Evolutionary conservation across 768 basidiomycete species (phyloP), one percentile per base, ranked within the genome.

Genomic region (Trametes villosa): DNA sequence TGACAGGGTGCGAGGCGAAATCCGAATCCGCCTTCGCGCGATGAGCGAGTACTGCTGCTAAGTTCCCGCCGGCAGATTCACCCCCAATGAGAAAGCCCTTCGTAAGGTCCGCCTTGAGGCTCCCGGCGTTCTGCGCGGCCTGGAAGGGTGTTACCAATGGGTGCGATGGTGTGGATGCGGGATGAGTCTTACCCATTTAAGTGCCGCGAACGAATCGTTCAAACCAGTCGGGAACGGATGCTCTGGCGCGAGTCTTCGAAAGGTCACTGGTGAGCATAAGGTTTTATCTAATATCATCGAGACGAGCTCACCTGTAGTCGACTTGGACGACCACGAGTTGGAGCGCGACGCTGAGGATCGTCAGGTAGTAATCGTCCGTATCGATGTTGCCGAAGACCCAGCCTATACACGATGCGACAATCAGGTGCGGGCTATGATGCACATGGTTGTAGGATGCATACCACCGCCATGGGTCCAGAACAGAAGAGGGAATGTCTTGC

Each of bases 51-150:
- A 50, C 63, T 4, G 68, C 67, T 18, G 70, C 60, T 22, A 68
- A 36, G 8, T 69, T 65, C 1, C 50, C 72, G 1, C 73, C 72
- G 0, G 68, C 62, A 0, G 70, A 73, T 17, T 51, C 47, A 9
- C 71, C 74, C 0, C 57, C 68, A 71, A 66, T 7, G 68, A 73
- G 55, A 36, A 71, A 67, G 11, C 70, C 74, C 27, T 69, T 71
- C 7, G 48, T n/a, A 6, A 50, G 33, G 22, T 34, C 48, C 3
- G 33, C 48, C 20, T 36, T 33, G 31, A 50, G 11, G 31, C 26
- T 18, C 1, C 20, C 36, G 15, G 59, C 30, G 46, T 67, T 59
- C 2, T 41, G 41, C 9, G 57, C 57, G 29, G 59, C 42, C 65
- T 67, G 26, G 30, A 29, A 45, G 13, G 20, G 18, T 2, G 13